Evolutionary conservation across 23 red algal genomes (phyloP).

Genomic region (Agarophyton chilense): DNA sequence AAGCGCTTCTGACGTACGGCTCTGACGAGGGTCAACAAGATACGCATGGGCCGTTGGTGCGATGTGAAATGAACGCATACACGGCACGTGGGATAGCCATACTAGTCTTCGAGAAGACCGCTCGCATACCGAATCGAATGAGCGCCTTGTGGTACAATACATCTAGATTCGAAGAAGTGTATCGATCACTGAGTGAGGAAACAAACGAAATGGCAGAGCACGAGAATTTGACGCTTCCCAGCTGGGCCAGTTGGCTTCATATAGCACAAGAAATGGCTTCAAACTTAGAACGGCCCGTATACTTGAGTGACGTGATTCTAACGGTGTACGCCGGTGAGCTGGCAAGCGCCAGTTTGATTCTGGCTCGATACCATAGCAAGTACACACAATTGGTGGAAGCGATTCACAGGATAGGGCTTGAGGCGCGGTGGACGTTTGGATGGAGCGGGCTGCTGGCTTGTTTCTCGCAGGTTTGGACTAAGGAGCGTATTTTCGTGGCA

Average conservation of each 20-base stretch:
- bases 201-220: neutral
- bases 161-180: conserved; percentile 24
- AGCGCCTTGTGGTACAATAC: conserved; percentile 25
- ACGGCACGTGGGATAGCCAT: conserved; percentile 13
- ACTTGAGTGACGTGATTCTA: conserved; percentile 14
- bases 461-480: conserved; percentile 19
- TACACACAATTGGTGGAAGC: conserved; percentile 28
- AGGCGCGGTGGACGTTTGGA: conserved; percentile 57
- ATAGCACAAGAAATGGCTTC: conserved; percentile 18
- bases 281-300: conserved; percentile 19
- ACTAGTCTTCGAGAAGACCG: conserved; percentile 11
- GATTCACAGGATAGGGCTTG: conserved; percentile 2
- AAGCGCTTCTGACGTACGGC: conserved; percentile 2
- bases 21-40: conserved; percentile 36
- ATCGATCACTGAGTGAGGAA: neutral
- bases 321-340: conserved; percentile 16
- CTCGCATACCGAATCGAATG: conserved; percentile 29
- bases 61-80: neutral
- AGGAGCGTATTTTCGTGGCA: conserved; percentile 21
- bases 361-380: neutral
- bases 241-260: conserved; percentile 26
- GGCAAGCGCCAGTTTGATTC: conserved; percentile 14
- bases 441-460: conserved; percentile 34
- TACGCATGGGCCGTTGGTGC: neutral
- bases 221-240: neutral